These are phyloP conservation scores for Cordyceps cateniannulata DNA, from an alignment of 2,329 filamentous ascomycete species.

Conservation along the genomic window DNA sequence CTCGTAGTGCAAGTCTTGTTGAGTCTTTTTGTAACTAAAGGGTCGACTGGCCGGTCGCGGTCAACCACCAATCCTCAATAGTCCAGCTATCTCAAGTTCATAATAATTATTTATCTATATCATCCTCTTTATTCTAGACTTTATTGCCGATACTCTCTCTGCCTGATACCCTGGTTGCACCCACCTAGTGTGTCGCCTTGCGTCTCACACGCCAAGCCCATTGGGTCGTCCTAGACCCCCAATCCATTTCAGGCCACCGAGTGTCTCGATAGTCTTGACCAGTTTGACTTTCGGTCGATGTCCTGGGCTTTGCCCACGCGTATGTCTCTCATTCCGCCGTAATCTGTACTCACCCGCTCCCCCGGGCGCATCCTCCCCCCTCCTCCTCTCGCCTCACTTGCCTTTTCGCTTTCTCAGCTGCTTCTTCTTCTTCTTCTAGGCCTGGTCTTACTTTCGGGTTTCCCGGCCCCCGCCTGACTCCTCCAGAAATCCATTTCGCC, in stretches of 20 bases:
- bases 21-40: too few relatives aligned
- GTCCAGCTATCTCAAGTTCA: too few relatives aligned
- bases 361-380: not conserved
- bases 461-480: not conserved
- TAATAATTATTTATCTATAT: too few relatives aligned
- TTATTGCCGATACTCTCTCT: not conserved
- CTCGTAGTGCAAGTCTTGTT: too few relatives aligned
- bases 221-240: not conserved
- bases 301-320: not conserved
- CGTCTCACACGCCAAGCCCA: not conserved
- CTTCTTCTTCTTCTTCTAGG: not conserved
- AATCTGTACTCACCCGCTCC: not conserved
- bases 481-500: not conserved
- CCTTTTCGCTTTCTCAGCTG: not conserved
- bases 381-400: not conserved
- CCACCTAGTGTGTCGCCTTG: not conserved
- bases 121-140: not conserved
- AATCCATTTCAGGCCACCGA: slow-evolving; percentile 8
- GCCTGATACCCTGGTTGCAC: not conserved
- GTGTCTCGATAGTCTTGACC: slow-evolving; percentile 1
- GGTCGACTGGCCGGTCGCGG: too few relatives aligned
- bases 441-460: not conserved
- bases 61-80: too few relatives aligned
- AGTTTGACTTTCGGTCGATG: slow-evolving; percentile 1
- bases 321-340: too few relatives aligned